Percentiles rank a stretch among this genome's conserved stretches.
Conservation (phyloP, 495 filamentous ascomycete genomes). For the Bombardia bombarda region DNA sequence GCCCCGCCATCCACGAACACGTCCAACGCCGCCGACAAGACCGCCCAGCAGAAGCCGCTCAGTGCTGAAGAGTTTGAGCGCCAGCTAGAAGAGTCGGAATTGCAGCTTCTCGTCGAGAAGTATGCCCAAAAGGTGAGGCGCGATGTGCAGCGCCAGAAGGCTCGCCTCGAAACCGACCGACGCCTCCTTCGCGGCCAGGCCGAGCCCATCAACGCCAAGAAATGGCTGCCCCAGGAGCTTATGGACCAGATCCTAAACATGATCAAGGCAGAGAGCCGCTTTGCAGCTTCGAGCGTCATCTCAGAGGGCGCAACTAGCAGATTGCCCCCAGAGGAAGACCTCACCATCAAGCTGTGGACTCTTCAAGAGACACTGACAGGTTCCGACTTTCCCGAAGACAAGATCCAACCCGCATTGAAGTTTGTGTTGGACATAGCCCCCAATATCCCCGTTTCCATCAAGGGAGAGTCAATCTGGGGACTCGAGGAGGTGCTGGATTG, state of each 20-base stretch:
- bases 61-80: slow-evolving; percentile 78
- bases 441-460: slow-evolving; percentile 40
- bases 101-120: slow-evolving; percentile 79
- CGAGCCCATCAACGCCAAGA: slow-evolving; percentile 55
- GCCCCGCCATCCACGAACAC: slow-evolving; percentile 20
- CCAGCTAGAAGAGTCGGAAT: slow-evolving; percentile 70
- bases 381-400: slow-evolving; percentile 57
- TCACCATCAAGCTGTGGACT: slow-evolving; percentile 71
- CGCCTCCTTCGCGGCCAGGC: slow-evolving; percentile 69
- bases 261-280: slow-evolving; percentile 43
- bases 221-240: slow-evolving; percentile 76
- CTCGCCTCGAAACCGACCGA: slow-evolving; percentile 68
- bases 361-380: slow-evolving; percentile 59
- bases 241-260: slow-evolving; percentile 64
- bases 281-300: slow-evolving; percentile 34
- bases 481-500: slow-evolving; percentile 82
- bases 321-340: slow-evolving; percentile 58
- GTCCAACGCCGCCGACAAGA: slow-evolving; percentile 27
- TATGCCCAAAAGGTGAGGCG: slow-evolving; percentile 59
- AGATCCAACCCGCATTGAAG: slow-evolving; percentile 55
- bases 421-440: slow-evolving; percentile 54
- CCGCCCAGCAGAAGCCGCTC: slow-evolving; percentile 42
- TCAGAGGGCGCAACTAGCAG: slow-evolving; percentile 31
- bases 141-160: slow-evolving; percentile 59
- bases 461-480: slow-evolving; percentile 66